Evolutionary conservation across 2,329 filamentous ascomycete species (phyloP).

Genomic region (Ophiostoma himal-ulmi): DNA sequence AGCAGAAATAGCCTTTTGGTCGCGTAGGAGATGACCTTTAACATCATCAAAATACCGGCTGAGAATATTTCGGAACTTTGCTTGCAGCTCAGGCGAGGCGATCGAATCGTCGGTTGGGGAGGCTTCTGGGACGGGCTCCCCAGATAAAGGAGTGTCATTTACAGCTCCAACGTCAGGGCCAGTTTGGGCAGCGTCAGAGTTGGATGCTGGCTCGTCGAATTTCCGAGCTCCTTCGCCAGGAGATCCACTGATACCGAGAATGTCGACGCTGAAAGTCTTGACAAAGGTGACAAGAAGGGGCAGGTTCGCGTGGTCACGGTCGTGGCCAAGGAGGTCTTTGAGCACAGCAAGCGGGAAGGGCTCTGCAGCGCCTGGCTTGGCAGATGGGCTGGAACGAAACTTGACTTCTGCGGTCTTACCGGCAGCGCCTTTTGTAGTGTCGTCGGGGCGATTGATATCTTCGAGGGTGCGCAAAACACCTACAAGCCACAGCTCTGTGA

Average conservation of each 20-base stretch:
- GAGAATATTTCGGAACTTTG: slow-evolving; percentile 80
- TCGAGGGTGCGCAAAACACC: slow-evolving; percentile 77
- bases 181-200: not conserved
- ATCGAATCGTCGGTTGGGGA: slow-evolving; percentile 59
- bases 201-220: slow-evolving; percentile 52
- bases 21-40: slow-evolving; percentile 78
- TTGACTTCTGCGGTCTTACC: slow-evolving; percentile 59
- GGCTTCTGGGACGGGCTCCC: slow-evolving; percentile 28
- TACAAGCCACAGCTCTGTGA: slow-evolving; percentile 94
- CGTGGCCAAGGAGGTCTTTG: slow-evolving; percentile 90
- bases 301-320: slow-evolving; percentile 85
- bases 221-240: slow-evolving; percentile 71
- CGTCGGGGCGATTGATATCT: slow-evolving; percentile 57
- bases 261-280: slow-evolving; percentile 93
- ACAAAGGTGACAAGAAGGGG: slow-evolving; percentile 91
- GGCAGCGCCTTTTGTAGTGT: slow-evolving; percentile 55
- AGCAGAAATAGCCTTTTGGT: slow-evolving; percentile 79
- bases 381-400: slow-evolving; percentile 48
- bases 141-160: not conserved
- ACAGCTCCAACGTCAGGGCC: not conserved
- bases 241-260: slow-evolving; percentile 67
- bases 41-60: slow-evolving; percentile 89
- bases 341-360: slow-evolving; percentile 96
- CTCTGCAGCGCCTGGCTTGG: slow-evolving; percentile 61
- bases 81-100: slow-evolving; percentile 67